These are phyloP conservation scores for Sophora flavescens DNA, from an alignment of 306 rosid genomes.

Conservation along the genomic window DNA sequence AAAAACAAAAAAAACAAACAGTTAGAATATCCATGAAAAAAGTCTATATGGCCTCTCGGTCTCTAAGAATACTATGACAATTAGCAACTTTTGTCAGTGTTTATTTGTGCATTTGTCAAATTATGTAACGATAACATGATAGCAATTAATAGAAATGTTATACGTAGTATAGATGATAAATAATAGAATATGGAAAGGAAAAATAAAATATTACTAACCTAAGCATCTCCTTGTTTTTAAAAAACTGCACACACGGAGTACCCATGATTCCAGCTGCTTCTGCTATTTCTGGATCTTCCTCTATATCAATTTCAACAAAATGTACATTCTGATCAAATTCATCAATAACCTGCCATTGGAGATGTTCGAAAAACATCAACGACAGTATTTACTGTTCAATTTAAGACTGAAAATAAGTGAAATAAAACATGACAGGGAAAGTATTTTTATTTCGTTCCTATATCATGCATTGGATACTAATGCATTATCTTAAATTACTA, in stretches of 20 bases:
- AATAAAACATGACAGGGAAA: not conserved
- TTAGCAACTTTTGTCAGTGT: not conserved
- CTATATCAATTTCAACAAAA: conserved; percentile 95
- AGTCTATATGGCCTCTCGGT: conserved; percentile 14
- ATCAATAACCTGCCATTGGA: conserved; percentile 77
- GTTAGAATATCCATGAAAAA: conserved; percentile 1
- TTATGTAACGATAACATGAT: not conserved
- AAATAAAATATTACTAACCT: conserved; percentile 58
- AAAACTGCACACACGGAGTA: conserved; percentile 96
- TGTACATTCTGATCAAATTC: conserved; percentile 89
- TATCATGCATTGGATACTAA: conserved; percentile 27
- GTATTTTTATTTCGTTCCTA: conserved; percentile 3
- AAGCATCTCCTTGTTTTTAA: conserved; percentile 91
- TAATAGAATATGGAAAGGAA: not conserved
- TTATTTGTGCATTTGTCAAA: not conserved
- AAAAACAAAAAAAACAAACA: not conserved
- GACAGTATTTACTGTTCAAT: conserved; percentile 2
- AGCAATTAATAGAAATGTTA: not conserved
- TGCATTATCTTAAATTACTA: conserved; percentile 17
- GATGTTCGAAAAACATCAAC: conserved; percentile 27
- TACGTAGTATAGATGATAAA: not conserved
- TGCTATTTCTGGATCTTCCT: conserved; percentile 95
- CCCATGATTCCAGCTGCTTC: conserved; percentile 99
- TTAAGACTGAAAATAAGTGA: conserved; percentile 4
- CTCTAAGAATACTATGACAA: conserved; percentile 2